Evolutionary conservation across 352 stramenopile species (phyloP).

Genomic region (Phytophthora pluvialis): DNA sequence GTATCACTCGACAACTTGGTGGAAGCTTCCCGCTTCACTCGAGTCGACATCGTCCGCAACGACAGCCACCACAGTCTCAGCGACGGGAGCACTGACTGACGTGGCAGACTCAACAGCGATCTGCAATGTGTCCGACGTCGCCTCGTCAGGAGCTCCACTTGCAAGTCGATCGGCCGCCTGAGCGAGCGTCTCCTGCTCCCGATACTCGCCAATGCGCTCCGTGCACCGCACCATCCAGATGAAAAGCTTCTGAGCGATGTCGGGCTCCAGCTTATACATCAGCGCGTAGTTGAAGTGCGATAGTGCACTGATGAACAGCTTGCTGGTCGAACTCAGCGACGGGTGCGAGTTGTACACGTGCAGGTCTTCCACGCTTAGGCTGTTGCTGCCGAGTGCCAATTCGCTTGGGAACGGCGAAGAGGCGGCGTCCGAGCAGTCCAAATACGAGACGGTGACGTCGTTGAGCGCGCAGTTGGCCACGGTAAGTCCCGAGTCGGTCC

Average conservation of each 20-base stretch:
- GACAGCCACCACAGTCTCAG: conserved; percentile 7
- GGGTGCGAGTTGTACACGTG: conserved; percentile 68
- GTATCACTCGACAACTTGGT: conserved; percentile 19
- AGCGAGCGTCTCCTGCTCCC: conserved; percentile 48
- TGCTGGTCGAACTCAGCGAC: conserved; percentile 56
- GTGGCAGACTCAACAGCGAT: conserved; percentile 19
- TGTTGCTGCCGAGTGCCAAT: conserved; percentile 21
- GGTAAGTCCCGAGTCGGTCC: conserved; percentile 29
- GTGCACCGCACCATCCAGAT: conserved; percentile 59
- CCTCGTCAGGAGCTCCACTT: conserved; percentile 7
- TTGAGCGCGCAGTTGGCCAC: conserved; percentile 56
- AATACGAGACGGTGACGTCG: conserved; percentile 46
- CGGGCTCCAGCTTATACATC: conserved; percentile 63
- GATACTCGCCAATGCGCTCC: conserved; percentile 50
- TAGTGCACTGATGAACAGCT: conserved; percentile 56
- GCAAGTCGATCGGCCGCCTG: conserved; percentile 47
- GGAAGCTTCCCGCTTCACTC: conserved; percentile 12
- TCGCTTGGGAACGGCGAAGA: conserved; percentile 32
- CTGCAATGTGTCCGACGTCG: conserved; percentile 5
- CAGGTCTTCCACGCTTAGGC: conserved; percentile 47
- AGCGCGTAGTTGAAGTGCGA: conserved; percentile 67
- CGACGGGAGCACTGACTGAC: neutral
- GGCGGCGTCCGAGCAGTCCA: conserved; percentile 30
- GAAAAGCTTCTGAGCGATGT: conserved; percentile 46
- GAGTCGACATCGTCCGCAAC: neutral